Evolutionary conservation across 2,329 filamentous ascomycete species (phyloP).

Genomic region (Cryoendolithus antarcticus): DNA sequence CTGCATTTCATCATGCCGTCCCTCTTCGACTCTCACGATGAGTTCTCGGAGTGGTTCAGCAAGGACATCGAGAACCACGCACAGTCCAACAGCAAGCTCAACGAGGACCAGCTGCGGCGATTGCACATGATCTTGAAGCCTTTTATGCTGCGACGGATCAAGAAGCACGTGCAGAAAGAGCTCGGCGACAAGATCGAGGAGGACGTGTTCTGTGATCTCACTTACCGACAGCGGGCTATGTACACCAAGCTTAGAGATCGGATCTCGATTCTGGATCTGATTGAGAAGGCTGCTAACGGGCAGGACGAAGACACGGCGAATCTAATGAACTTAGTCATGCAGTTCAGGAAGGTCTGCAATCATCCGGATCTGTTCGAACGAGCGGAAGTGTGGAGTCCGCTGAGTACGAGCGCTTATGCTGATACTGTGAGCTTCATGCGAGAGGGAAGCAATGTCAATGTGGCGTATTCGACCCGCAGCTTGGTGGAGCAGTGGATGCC

Average conservation of each 20-base stretch:
- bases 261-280: conserved; percentile 96
- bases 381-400: conserved; percentile 78
- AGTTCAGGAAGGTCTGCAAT: conserved; percentile 98
- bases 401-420: conserved; percentile 74
- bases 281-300: conserved; percentile 89
- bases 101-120: conserved; percentile 92
- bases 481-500: conserved; percentile 76
- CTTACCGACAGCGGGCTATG: conserved; percentile 87
- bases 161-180: conserved; percentile 99
- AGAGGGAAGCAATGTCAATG: conserved; percentile 66
- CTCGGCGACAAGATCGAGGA: conserved; percentile 97
- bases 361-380: conserved; percentile 95
- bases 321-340: conserved; percentile 98
- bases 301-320: conserved; percentile 93
- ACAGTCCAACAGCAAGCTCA: conserved; percentile 98
- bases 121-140: conserved; percentile 98
- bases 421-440: conserved; percentile 92
- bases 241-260: conserved; percentile 89
- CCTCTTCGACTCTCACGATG: conserved; percentile 85
- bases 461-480: conserved; percentile 79
- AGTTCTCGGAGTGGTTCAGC: conserved; percentile 89
- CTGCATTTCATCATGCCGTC: conserved; percentile 99
- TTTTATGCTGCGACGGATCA: conserved; percentile 98
- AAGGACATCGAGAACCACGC: conserved; percentile 97
- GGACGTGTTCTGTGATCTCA: conserved; percentile 92